Evolutionary conservation across 2,329 filamentous ascomycete genomes (phyloP).

Genomic region (Scytalidium sp.): DNA sequence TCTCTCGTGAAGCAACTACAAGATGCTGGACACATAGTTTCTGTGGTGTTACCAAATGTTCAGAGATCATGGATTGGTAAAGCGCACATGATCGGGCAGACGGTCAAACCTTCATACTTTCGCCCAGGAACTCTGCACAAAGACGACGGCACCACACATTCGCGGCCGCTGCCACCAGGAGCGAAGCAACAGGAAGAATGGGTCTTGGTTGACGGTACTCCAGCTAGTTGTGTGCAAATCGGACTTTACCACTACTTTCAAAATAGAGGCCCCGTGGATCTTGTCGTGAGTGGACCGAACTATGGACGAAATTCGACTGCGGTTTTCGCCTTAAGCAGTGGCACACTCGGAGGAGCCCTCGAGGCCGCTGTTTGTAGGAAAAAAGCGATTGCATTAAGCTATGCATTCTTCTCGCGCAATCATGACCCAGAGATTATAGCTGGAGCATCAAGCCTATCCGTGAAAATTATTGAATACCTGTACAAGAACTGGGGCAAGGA

Average conservation of each 20-base stretch:
- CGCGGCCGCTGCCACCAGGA: slow-evolving; percentile 47
- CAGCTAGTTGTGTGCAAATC: slow-evolving; percentile 78
- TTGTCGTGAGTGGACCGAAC: slow-evolving; percentile 78
- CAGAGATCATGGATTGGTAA: slow-evolving; percentile 99
- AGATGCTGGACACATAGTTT: slow-evolving; percentile 77
- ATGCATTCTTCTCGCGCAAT: slow-evolving; percentile 83
- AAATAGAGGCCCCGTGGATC: slow-evolving; percentile 67
- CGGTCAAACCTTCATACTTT: slow-evolving; percentile 82
- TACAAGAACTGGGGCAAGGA: slow-evolving; percentile 69
- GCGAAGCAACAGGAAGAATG: slow-evolving; percentile 66
- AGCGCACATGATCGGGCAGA: slow-evolving; percentile 90
- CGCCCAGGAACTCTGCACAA: slow-evolving; percentile 59
- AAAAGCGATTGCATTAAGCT: slow-evolving; percentile 78
- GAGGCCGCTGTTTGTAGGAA: slow-evolving; percentile 71
- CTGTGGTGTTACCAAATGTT: slow-evolving; percentile 84
- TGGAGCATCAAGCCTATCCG: slow-evolving; percentile 70
- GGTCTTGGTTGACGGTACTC: slow-evolving; percentile 78
- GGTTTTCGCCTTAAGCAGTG: slow-evolving; percentile 73
- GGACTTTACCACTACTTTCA: slow-evolving; percentile 78
- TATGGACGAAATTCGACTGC: slow-evolving; percentile 81
- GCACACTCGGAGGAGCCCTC: slow-evolving; percentile 73
- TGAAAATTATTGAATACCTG: slow-evolving; percentile 76
- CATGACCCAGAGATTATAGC: slow-evolving; percentile 81
- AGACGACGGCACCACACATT: slow-evolving; percentile 66
- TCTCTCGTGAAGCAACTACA: slow-evolving; percentile 69